A percentile compares a stretch with the other conserved stretches of the same genome.
Conservation (phyloP, 108 stramenopile species). For the Cyclostephanos invisitatus region DNA sequence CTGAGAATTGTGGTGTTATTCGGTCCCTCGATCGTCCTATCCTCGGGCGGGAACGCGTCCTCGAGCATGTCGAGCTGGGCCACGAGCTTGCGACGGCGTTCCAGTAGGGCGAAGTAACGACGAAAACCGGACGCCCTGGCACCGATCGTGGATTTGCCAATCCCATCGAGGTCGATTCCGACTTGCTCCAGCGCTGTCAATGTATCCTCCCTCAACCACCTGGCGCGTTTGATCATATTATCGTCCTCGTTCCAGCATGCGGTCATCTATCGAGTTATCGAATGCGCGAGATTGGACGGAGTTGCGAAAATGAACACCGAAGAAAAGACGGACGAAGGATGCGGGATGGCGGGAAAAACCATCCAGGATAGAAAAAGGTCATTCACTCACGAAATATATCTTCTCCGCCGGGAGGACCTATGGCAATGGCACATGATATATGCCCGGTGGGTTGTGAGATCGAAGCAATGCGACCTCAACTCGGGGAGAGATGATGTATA, state of each 20-base stretch:
- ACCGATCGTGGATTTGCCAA: neutral
- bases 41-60: neutral
- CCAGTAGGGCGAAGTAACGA: neutral
- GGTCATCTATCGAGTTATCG: neutral
- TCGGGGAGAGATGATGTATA: too few relatives aligned
- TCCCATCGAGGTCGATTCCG: neutral
- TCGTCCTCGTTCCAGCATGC: conserved; percentile 1
- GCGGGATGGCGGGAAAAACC: too few relatives aligned
- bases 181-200: neutral
- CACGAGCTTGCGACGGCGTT: neutral
- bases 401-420: conserved; percentile 1
- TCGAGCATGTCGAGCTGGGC: conserved; percentile 4
- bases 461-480: too few relatives aligned
- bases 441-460: neutral
- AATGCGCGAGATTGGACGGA: neutral
- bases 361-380: neutral
- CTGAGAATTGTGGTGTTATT: neutral
- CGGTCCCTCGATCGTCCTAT: neutral
- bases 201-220: neutral
- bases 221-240: conserved; percentile 2
- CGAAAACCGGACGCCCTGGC: neutral
- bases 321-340: neutral
- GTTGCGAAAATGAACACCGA: too few relatives aligned
- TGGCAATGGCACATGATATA: neutral
- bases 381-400: conserved; percentile 3